phyloP scores from a whole-genome alignment of 1,139 yeast species.

The Magnusiomyces fungicola region DNA sequence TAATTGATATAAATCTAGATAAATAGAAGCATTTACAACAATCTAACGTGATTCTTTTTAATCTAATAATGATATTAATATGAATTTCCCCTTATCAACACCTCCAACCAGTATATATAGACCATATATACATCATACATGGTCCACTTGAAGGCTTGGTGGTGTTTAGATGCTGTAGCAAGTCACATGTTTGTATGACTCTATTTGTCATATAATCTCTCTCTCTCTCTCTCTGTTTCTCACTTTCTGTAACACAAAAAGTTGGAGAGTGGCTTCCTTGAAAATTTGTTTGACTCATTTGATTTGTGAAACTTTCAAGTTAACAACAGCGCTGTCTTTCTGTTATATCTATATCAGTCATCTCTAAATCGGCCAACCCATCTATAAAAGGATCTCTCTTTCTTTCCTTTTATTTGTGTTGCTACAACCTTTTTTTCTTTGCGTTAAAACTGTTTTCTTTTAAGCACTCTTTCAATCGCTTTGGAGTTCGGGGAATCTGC shows the following conservation, averaged over 20 bases:
- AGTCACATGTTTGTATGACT: not conserved
- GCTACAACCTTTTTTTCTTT: too few relatives aligned
- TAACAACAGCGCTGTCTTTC: too few relatives aligned
- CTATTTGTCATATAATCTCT: conserved; percentile 3
- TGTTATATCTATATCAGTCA: too few relatives aligned
- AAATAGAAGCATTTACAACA: too few relatives aligned
- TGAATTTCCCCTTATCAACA: not conserved
- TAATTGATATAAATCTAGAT: too few relatives aligned
- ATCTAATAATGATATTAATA: not conserved
- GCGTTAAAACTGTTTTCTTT: conserved; percentile 3
- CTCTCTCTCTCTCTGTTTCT: not conserved
- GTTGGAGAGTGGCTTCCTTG: too few relatives aligned
- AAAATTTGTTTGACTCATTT: too few relatives aligned
- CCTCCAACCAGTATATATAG: not conserved
- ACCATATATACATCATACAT: conserved; percentile 1
- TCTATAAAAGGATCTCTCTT: too few relatives aligned
- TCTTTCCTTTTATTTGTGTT: not conserved
- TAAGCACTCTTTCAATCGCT: not conserved
- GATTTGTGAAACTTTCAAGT: too few relatives aligned
- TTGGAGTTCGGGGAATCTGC: not conserved
- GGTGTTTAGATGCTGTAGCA: not conserved
- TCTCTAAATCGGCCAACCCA: too few relatives aligned
- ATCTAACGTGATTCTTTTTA: not conserved
- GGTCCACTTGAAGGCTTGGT: too few relatives aligned
- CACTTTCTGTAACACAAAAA: too few relatives aligned